Percentiles rank a stretch among this genome's conserved stretches.
phyloP scores from a whole-genome alignment of 164 flowering plant species.

The Stephania yunnanensis region DNA sequence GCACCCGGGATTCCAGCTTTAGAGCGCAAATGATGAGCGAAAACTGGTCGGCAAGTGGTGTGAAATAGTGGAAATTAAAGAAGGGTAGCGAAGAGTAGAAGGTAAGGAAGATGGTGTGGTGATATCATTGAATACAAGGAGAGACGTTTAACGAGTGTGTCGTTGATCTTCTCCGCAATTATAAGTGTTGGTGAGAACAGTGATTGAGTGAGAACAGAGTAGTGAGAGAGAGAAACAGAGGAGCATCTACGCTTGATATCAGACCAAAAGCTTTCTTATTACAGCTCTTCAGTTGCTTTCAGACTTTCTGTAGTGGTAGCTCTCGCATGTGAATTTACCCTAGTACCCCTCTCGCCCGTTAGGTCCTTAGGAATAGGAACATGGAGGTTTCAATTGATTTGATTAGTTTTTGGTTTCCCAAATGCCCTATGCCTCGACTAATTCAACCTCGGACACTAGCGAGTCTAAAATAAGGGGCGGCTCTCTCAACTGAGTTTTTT shows the following conservation, averaged over 20 bases:
- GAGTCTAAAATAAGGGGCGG: too few relatives aligned
- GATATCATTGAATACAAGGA: background rate
- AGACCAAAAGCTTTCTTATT: background rate
- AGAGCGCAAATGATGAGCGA: background rate
- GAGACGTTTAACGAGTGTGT: background rate
- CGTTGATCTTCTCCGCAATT: too few relatives aligned
- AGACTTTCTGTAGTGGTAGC: background rate
- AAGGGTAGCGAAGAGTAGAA: slow-evolving; percentile 13
- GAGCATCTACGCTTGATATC: background rate
- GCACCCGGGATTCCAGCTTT: background rate
- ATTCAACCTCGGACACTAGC: too few relatives aligned
- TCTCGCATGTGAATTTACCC: background rate
- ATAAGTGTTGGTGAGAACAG: background rate
- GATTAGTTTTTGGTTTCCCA: background rate
- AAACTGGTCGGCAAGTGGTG: background rate
- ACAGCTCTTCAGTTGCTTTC: slow-evolving; percentile 12
- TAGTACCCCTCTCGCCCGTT: slow-evolving; percentile 13
- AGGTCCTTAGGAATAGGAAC: too few relatives aligned
- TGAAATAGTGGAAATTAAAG: background rate
- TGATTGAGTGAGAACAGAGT: background rate
- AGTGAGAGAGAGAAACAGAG: background rate
- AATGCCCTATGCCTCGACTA: too few relatives aligned
- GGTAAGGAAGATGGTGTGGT: slow-evolving; percentile 18
- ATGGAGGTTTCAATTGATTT: background rate
- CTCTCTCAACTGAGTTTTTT: too few relatives aligned